These are phyloP conservation scores for Trichoderma asperellum DNA, from an alignment of 2,329 filamentous ascomycete genomes.

Conservation along the genomic window DNA sequence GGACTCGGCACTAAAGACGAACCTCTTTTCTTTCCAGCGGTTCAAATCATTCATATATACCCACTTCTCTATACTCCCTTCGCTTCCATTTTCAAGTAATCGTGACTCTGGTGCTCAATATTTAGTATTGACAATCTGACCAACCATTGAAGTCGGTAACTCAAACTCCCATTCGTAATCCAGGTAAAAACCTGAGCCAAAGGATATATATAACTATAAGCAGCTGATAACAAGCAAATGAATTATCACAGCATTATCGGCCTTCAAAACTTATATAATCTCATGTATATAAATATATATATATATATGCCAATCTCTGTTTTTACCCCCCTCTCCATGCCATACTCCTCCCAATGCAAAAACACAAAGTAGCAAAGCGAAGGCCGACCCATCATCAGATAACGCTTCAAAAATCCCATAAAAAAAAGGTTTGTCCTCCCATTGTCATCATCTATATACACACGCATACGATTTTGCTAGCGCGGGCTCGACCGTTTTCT, in stretches of 20 bases:
- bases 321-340: not conserved
- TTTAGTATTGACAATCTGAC: not conserved
- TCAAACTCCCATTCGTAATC: not conserved
- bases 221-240: no score
- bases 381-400: not conserved
- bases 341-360: constrained; percentile 15
- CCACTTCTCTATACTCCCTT: not conserved
- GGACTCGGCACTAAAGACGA: not conserved
- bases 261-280: not conserved
- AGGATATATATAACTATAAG: no score
- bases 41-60: not conserved
- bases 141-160: not conserved
- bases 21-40: not conserved
- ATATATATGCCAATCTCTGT: not conserved
- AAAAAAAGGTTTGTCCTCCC: not conserved
- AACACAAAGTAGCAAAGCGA: not conserved
- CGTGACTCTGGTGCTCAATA: not conserved
- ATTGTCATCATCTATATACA: constrained; percentile 13
- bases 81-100: not conserved
- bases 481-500: not conserved
- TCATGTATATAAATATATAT: not conserved
- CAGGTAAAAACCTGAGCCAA: no score
- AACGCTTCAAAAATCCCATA: not conserved
- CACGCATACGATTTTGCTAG: not conserved
- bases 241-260: not conserved